Conservation (phyloP, 2,329 filamentous ascomycete species). For the Aspergillus terreus region DNA sequence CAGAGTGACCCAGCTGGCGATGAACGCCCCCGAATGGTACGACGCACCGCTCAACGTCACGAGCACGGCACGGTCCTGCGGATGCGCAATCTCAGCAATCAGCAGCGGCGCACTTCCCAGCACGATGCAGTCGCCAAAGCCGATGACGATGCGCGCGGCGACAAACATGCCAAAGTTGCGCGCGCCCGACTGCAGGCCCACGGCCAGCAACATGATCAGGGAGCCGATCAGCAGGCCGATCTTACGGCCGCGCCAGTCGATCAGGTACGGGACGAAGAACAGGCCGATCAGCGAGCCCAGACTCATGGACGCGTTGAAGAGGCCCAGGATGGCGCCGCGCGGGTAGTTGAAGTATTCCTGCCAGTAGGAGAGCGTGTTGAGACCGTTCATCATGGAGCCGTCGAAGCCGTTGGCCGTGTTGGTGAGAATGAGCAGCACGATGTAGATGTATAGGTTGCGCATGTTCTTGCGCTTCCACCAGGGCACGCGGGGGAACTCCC, state of each 20-base stretch:
- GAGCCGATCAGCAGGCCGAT: slow-evolving; percentile 15
- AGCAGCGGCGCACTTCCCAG: slow-evolving; percentile 15
- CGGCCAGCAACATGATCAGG: slow-evolving; percentile 10
- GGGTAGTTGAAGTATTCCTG: slow-evolving; percentile 22
- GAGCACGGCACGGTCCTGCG: slow-evolving; percentile 20
- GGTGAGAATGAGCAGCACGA: slow-evolving; percentile 18
- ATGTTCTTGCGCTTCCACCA: slow-evolving; percentile 29
- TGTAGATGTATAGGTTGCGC: slow-evolving; percentile 28
- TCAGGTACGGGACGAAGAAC: neutral
- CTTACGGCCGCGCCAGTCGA: slow-evolving; percentile 17
- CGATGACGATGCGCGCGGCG: slow-evolving; percentile 21
- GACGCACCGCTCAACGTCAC: slow-evolving; percentile 8
- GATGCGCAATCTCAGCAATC: slow-evolving; percentile 23
- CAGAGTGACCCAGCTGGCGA: slow-evolving; percentile 7
- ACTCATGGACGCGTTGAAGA: slow-evolving; percentile 11
- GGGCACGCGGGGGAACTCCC: slow-evolving; percentile 21
- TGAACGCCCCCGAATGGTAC: slow-evolving; percentile 19
- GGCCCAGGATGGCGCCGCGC: slow-evolving; percentile 16
- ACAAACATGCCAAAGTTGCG: slow-evolving; percentile 26
- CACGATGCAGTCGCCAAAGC: slow-evolving; percentile 17
- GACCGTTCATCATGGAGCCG: slow-evolving; percentile 26
- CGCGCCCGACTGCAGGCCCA: slow-evolving; percentile 22
- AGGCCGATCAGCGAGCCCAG: neutral
- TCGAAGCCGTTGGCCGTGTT: slow-evolving; percentile 34
- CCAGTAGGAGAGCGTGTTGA: slow-evolving; percentile 25